Evolutionary conservation across 179 eudicot genomes (phyloP).

Genomic region (Spergularia azorica): DNA sequence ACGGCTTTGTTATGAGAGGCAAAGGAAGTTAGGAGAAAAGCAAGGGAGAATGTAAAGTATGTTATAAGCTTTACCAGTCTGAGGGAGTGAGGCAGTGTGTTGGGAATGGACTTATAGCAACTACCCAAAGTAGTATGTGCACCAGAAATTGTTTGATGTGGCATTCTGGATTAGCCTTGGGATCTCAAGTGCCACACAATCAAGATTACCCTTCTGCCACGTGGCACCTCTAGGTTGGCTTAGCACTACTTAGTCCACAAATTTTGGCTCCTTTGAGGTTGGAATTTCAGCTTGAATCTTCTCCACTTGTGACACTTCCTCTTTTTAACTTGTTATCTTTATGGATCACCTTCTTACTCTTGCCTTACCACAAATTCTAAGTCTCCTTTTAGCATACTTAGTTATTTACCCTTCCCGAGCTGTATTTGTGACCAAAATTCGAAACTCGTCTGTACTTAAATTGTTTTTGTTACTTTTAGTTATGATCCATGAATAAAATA

Average conservation of each 20-base stretch:
- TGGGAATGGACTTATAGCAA: constrained; percentile 31
- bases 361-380: background rate
- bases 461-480: no score
- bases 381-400: background rate
- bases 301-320: constrained; percentile 41
- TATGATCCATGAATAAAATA: no score
- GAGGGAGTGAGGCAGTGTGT: constrained; percentile 9
- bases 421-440: background rate
- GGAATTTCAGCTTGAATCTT: constrained; percentile 35
- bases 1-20: constrained; percentile 16
- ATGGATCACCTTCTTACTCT: background rate
- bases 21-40: background rate
- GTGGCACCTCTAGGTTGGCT: constrained; percentile 37
- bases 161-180: constrained; percentile 47
- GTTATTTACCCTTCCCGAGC: background rate
- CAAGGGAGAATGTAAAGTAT: background rate
- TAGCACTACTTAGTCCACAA: background rate
- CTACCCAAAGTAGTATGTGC: constrained; percentile 19
- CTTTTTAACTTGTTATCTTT: constrained; percentile 6
- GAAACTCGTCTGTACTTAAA: background rate
- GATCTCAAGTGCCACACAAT: constrained; percentile 65
- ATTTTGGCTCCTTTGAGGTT: constrained; percentile 39
- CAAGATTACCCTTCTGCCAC: constrained; percentile 61
- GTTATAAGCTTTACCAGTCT: background rate
- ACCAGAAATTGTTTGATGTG: constrained; percentile 27